Base-by-base conservation (phyloP, 306 rosid genomes). In the Cicer chorassanicum region DNA sequence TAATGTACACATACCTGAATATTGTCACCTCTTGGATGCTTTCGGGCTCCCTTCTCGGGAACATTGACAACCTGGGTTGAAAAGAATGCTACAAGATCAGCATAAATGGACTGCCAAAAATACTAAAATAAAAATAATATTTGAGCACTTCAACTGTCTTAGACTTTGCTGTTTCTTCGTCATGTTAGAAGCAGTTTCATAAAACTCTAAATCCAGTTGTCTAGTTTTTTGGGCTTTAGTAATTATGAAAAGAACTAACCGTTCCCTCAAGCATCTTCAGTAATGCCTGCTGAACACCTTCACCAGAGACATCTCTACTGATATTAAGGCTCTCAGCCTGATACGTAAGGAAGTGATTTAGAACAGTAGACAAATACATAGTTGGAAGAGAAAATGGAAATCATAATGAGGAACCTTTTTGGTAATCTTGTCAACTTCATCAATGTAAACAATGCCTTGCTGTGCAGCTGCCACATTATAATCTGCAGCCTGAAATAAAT, bases 261-360 rank as follows among this genome's bases (percentile, higher is more conserved):
- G 96, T 95, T 78, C 99, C 99, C 88, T 95, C 99, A 46, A 95
- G 96, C 97, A 95, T 92, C 89, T 95, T 95, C 62, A 95, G 86
- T 36, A 95, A 84, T 72, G 98, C 99, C 82, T 92, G 98, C 77
- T 92, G 99, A 81, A 95, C 99, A 69, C 99, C 99, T 81, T 95
- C 99, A 9, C 99, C 99, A 1, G 98, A 95, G 62, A 95, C 99
- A 84, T 95, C 99, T 78, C 99, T 87, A 82, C 99, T 95, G 74
- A 95, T 90, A 68, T 92, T 92, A 63, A 92, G 92, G 86, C 99
- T 95, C 83, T 95, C 98, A 8, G 99, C 93, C 99, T 95, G 89
- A 34, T 81, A 92, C 15, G 59, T 50, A n/a, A 59, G 68, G 70
- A 81, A 55, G 13, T 59, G 68, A 77, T 76, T 59, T 55, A 13